These are phyloP conservation scores for Daldinia sp. DNA, from an alignment of 2,329 filamentous ascomycete genomes.

Conservation along the genomic window DNA sequence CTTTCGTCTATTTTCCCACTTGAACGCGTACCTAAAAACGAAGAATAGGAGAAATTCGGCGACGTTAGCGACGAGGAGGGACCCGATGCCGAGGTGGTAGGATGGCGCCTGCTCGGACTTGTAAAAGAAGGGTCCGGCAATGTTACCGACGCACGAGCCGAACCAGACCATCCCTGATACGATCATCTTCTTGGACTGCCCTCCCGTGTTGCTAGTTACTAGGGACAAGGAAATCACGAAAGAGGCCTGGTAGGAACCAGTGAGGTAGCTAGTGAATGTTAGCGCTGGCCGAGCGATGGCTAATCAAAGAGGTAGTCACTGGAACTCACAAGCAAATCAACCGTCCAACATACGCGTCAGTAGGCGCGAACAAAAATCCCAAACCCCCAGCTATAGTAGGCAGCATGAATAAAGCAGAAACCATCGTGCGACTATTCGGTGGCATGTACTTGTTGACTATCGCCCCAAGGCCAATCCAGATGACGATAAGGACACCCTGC, in stretches of 20 bases:
- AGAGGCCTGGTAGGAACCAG: slow-evolving; percentile 26
- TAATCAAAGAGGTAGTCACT: not conserved
- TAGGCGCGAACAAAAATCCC: slow-evolving; percentile 14
- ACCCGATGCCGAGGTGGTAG: slow-evolving; percentile 23
- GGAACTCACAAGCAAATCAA: slow-evolving; percentile 3
- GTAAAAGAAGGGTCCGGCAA: slow-evolving; percentile 22
- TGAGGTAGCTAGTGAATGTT: slow-evolving; percentile 20
- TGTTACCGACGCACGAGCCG: slow-evolving; percentile 18
- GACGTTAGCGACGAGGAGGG: slow-evolving; percentile 23
- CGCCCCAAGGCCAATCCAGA: slow-evolving; percentile 24
- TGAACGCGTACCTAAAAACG: slow-evolving; percentile 24
- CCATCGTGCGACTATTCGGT: slow-evolving; percentile 16
- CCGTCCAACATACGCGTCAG: not conserved
- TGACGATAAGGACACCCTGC: slow-evolving; percentile 42
- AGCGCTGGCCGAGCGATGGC: not conserved
- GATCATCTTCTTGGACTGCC: slow-evolving; percentile 30
- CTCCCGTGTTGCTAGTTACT: slow-evolving; percentile 25
- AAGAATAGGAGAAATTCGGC: slow-evolving; percentile 22
- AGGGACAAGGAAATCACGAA: slow-evolving; percentile 25
- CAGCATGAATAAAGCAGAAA: slow-evolving; percentile 26
- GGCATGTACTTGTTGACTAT: slow-evolving; percentile 20
- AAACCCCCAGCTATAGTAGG: slow-evolving; percentile 21
- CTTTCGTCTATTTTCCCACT: slow-evolving; percentile 22
- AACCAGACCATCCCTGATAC: slow-evolving; percentile 28
- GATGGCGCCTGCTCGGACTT: slow-evolving; percentile 18